phyloP scores from a whole-genome alignment of 2,329 filamentous ascomycete species.

The Orbilia blumenaviensis region DNA sequence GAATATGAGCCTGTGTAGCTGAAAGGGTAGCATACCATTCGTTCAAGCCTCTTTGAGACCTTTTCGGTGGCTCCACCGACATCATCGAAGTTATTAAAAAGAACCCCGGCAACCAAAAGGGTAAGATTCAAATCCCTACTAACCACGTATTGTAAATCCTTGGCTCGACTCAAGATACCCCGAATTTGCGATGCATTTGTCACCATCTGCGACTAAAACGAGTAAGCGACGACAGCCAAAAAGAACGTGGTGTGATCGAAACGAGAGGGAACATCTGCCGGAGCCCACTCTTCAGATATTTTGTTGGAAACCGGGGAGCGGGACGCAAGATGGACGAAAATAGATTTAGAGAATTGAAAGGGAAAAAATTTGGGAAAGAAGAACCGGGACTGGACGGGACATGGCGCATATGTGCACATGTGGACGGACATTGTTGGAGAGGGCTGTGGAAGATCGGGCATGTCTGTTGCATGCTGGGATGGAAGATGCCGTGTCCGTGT shows the following conservation, averaged over 20 bases:
- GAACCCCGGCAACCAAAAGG: too few relatives aligned
- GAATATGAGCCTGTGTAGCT: conserved; percentile 20
- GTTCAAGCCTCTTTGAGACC: background rate
- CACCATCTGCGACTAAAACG: background rate
- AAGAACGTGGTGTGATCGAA: background rate
- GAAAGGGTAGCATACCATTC: background rate
- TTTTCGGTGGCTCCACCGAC: background rate
- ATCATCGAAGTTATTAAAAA: background rate
- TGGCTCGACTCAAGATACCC: background rate
- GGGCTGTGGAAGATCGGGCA: background rate
- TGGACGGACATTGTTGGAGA: background rate
- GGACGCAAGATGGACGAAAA: conserved; percentile 27
- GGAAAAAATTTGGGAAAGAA: too few relatives aligned
- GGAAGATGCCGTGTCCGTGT: conserved; percentile 4
- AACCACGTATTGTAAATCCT: too few relatives aligned
- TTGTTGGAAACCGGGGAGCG: too few relatives aligned
- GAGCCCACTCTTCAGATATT: background rate
- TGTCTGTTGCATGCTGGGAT: background rate
- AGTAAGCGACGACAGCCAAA: conserved; percentile 23
- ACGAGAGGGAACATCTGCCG: conserved; percentile 40
- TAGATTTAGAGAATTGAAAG: conserved; percentile 17
- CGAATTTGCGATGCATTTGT: conserved; percentile 43
- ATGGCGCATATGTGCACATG: background rate
- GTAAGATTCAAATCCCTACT: background rate
- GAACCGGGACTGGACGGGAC: background rate